Evolutionary conservation across 2,329 filamentous ascomycete species (phyloP).

Genomic region (Rhynchosporium secalis): DNA sequence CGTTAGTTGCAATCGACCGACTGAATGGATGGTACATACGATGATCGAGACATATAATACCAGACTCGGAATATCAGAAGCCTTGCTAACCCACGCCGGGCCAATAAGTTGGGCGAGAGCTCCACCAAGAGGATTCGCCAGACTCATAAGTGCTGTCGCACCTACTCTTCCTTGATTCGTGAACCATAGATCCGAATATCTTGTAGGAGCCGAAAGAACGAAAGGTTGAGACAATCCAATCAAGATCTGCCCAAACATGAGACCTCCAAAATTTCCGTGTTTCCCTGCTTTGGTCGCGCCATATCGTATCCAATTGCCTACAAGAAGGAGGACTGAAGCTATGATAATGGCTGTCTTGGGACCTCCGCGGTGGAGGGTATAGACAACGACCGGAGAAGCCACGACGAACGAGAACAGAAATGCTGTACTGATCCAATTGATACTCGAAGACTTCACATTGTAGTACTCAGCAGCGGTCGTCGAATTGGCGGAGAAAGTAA

Average conservation of each 20-base stretch:
- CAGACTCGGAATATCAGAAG: constrained; percentile 71
- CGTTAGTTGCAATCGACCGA: constrained; percentile 16
- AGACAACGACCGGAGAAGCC: constrained; percentile 71
- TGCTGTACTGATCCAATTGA: constrained; percentile 91
- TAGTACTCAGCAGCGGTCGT: constrained; percentile 75
- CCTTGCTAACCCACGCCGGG: constrained; percentile 66
- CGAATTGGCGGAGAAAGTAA: constrained; percentile 86
- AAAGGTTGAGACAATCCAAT: constrained; percentile 91
- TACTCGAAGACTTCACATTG: constrained; percentile 66
- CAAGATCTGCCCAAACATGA: constrained; percentile 90
- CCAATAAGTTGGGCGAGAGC: constrained; percentile 86
- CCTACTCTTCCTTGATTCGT: constrained; percentile 78
- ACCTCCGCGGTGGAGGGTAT: constrained; percentile 72
- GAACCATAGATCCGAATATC: constrained; percentile 96
- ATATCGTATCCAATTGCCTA: constrained; percentile 91
- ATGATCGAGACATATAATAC: constrained; percentile 85
- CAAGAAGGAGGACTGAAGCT: constrained; percentile 70
- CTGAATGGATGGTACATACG: constrained; percentile 49
- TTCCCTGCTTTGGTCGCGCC: constrained; percentile 59
- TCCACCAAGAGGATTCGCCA: constrained; percentile 89
- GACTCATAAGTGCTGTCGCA: constrained; percentile 79
- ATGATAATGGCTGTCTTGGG: constrained; percentile 76
- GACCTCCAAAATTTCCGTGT: constrained; percentile 67
- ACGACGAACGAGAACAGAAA: constrained; percentile 84
- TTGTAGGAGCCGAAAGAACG: constrained; percentile 82